Conservation (phyloP, 2,329 filamentous ascomycete genomes). For the Alternaria conjuncta region DNA sequence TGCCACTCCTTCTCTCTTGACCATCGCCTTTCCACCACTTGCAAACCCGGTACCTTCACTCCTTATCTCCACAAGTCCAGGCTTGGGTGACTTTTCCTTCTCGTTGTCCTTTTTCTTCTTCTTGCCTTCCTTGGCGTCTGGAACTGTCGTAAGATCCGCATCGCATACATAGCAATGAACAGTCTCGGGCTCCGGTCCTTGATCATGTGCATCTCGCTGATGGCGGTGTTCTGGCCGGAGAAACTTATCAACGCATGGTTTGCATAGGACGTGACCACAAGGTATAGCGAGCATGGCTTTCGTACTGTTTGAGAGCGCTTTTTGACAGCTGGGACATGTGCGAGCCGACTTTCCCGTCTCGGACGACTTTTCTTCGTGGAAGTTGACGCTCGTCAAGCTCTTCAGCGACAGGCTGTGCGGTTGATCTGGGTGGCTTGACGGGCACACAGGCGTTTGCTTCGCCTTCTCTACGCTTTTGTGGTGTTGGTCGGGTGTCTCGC, state of each 20-base stretch:
- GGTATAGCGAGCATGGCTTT: conserved; percentile 83
- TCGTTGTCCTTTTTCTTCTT: conserved; percentile 58
- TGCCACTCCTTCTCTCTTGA: conserved; percentile 77
- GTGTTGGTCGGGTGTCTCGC: conserved; percentile 69
- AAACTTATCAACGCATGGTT: conserved; percentile 83
- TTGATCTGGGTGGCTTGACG: conserved; percentile 69
- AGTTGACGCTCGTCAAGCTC: conserved; percentile 75
- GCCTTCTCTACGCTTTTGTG: conserved; percentile 54
- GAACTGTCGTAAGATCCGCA: conserved; percentile 66
- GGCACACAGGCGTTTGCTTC: conserved; percentile 77
- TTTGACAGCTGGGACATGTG: conserved; percentile 86
- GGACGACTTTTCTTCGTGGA: conserved; percentile 71
- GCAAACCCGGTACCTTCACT: conserved; percentile 94
- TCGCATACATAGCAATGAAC: conserved; percentile 88
- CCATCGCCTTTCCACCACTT: conserved; percentile 80
- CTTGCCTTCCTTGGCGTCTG: conserved; percentile 32
- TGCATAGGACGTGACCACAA: conserved; percentile 91
- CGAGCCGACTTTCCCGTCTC: conserved; percentile 57
- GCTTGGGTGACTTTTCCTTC: conserved; percentile 67
- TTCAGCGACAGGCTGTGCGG: conserved; percentile 81
- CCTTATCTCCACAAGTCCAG: conserved; percentile 78
- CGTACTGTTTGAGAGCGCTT: conserved; percentile 79
- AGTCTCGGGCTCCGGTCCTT: conserved; percentile 58
- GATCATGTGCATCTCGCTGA: conserved; percentile 62
- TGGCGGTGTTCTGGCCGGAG: conserved; percentile 59